Base-by-base conservation (phyloP, 1,284 basidiomycete genomes). In the Pisolithus thermaeus region DNA sequence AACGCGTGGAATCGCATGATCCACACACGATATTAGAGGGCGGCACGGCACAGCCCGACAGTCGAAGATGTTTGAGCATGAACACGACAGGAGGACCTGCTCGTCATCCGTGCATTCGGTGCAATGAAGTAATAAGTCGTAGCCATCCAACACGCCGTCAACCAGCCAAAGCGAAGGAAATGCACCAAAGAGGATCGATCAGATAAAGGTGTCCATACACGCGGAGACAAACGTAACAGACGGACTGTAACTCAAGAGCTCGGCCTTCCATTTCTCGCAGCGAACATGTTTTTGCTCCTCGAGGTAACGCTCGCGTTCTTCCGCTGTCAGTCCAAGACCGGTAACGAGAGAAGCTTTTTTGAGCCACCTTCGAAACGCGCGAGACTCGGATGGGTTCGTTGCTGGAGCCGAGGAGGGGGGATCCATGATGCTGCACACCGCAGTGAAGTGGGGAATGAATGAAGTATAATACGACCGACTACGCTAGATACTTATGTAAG, bases 81-180 rank as follows among this genome's bases (percentile, higher is more conserved):
- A 96, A 96, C 4, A 85, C 79, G 2, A 96, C 80, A 7, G 84
- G 74, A 8, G 92, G 92, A 65, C 92, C 92, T 95, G 62, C 4
- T 41, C 25, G 46, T 36, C 40, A 25, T 30, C 12, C 12, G 27
- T 27, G 22, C 30, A 51, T 44, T 18, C 51, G 45, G 32, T 45
- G 39, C 46, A 22, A 52, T 43, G 9, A 56, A 39, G 38, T 22
- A 47, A 43, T 53, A 32, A 53, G 56, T 54, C 25, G 37, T 23
- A 28, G 11, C 23, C 20, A 12, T 23, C 6, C 39, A 14, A 22
- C 20, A 41, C 23, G 39, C 12, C 32, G 32, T 35, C 32, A 35
- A 35, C 32, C 32, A 35, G 5, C 32, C 32, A 40, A 12, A 23
- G 39, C 39, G 39, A 8, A 40, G 12, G 14, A 22, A 40, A 40